Evolutionary conservation across 1,284 basidiomycete species (phyloP), one percentile per base, ranked within the genome.

Genomic region (Porogramme epimiltina): DNA sequence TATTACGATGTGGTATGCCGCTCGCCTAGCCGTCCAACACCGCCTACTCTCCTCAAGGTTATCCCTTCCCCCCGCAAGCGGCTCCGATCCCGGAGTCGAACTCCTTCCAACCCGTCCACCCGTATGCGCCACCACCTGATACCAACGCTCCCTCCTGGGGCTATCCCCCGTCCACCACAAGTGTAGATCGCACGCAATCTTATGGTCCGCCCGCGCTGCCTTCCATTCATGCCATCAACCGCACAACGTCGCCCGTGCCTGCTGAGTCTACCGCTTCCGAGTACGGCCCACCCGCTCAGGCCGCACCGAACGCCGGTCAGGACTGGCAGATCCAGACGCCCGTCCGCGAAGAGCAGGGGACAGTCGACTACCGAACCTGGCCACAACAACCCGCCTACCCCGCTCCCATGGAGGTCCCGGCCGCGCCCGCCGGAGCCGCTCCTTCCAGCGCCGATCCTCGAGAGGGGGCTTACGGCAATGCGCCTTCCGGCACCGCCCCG

Each of bases 141-240:
- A 41, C 62, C 10, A 62, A 56, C 36, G 62, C 72, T 36, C 70
- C 78, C 28, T 65, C 74, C 37, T 85, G 85, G 85, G 75, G 72
- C 16, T 87, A 87, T 62, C 61, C 79, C 19, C 67, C 75, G 22
- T 61, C 74, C 38, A 61, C 64, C 9, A 51, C 77, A 20, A 66
- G 73, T 26, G 70, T 75, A n/a, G 79, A 82, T 60, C 77, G 77
- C 25, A 73, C 75, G 51, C 71, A 80, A n/a, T 70, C 65, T 31
- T 80, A 78, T 55, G 77, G 78, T 25, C 78, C 76, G 54, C 76
- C 79, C 23, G 70, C 73, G 50, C 54, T 61, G 42, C 60, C 60
- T 22, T 51, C 62, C 16, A 59, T 61, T 26, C 59, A 61, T 22
- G 47, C 54, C 31, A 34, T 58, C 44, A 56, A 53, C 25, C 56